Evolutionary conservation across 768 basidiomycete species (phyloP).

Genomic region (Rhizopogon roseolus): DNA sequence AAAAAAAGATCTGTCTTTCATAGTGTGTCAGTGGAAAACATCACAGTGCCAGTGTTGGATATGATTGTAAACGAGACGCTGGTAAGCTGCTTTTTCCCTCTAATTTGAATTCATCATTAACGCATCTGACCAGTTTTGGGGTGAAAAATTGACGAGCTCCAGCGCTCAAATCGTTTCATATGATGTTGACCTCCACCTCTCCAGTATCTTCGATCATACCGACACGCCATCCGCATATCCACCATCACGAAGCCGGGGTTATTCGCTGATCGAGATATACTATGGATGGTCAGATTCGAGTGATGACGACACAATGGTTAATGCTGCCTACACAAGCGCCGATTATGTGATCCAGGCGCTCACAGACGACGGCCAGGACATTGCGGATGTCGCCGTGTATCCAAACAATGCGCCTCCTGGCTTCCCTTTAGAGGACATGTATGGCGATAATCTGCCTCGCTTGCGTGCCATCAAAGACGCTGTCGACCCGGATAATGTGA

Average conservation of each 20-base stretch:
- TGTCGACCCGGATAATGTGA: constrained; percentile 57
- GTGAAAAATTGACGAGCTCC: not conserved
- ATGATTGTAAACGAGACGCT: not conserved
- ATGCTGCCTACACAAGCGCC: not conserved
- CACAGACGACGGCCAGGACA: not conserved
- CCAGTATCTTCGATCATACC: constrained; percentile 32
- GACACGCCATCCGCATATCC: constrained; percentile 38
- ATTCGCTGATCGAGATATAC: not conserved
- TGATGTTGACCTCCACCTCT: constrained; percentile 44
- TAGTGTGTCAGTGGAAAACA: not conserved
- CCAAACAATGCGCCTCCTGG: not conserved
- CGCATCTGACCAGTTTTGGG: not conserved
- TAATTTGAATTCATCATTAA: not conserved
- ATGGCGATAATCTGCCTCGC: not conserved
- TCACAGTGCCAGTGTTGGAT: not conserved
- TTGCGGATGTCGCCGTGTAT: not conserved
- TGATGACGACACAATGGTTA: not conserved
- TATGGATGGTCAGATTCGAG: not conserved
- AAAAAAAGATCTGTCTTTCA: not conserved
- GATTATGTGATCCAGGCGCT: not conserved
- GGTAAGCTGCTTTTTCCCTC: not conserved
- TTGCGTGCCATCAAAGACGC: constrained; percentile 36
- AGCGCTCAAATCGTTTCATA: constrained; percentile 8
- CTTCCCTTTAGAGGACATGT: not conserved
- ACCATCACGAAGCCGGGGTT: constrained; percentile 22